A percentile compares a stretch with the other conserved stretches of the same genome.
These are phyloP conservation scores for Ampelomyces quisqualis DNA, from an alignment of 2,329 filamentous ascomycete genomes.

Conservation along the genomic window DNA sequence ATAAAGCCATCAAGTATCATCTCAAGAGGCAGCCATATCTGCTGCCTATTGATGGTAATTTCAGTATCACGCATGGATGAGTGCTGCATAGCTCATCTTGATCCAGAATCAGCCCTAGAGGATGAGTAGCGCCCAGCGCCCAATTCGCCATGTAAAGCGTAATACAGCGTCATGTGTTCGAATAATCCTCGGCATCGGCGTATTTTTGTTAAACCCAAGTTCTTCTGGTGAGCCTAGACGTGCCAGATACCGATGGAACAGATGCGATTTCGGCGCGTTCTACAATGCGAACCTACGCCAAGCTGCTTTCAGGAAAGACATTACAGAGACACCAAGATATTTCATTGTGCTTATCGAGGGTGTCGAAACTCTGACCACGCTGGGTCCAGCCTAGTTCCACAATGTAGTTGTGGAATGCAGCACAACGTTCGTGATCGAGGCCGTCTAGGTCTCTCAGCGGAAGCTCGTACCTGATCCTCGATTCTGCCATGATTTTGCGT, in stretches of 20 bases:
- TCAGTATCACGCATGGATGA: constrained; percentile 7
- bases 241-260: constrained; percentile 11
- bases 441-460: constrained; percentile 5
- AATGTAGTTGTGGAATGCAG: constrained; percentile 11
- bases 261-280: constrained; percentile 1
- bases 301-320: constrained; percentile 12
- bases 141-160: constrained; percentile 7
- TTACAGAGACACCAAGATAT: constrained; percentile 10
- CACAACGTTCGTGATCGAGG: constrained; percentile 10
- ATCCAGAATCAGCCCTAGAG: constrained; percentile 12
- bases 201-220: constrained; percentile 7
- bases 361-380: constrained; percentile 8
- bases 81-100: constrained; percentile 12
- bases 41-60: constrained; percentile 8
- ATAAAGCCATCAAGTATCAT: constrained; percentile 10
- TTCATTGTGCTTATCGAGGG: constrained; percentile 7
- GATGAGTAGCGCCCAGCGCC: constrained; percentile 9
- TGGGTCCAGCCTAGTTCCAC: constrained; percentile 11
- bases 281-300: constrained; percentile 16
- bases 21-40: constrained; percentile 10
- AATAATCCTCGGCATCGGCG: constrained; percentile 10
- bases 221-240: constrained; percentile 7
- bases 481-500: constrained; percentile 9
- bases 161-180: constrained; percentile 10
- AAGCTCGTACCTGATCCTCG: constrained; percentile 3